A percentile compares a stretch with the other conserved stretches of the same genome.
Evolutionary conservation across 108 stramenopile genomes (phyloP).

Genomic region (Skeletonema tropicum): DNA sequence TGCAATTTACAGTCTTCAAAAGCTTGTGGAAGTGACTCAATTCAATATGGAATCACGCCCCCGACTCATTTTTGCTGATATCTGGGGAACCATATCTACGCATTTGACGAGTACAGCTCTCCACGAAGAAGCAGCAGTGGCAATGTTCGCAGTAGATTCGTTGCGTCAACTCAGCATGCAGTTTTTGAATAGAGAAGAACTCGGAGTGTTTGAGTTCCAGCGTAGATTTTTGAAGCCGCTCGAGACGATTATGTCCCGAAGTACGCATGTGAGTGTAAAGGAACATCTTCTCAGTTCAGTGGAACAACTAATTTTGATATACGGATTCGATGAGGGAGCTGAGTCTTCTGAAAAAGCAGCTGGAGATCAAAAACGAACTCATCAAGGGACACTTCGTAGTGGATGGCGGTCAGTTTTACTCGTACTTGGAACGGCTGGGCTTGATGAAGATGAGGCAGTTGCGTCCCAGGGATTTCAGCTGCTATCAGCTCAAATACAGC

Average conservation of each 20-base stretch:
- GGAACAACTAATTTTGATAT: conserved; percentile 85
- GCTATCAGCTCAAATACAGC: conserved; percentile 61
- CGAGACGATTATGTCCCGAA: conserved; percentile 85
- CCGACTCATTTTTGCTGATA: conserved; percentile 91
- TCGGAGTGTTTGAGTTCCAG: conserved; percentile 96
- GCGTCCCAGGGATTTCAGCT: conserved; percentile 77
- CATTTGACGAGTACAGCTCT: conserved; percentile 93
- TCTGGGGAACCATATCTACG: conserved; percentile 91
- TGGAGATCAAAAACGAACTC: conserved; percentile 14
- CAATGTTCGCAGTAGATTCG: conserved; percentile 98
- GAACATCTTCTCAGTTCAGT: conserved; percentile 95
- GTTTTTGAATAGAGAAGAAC: conserved; percentile 93
- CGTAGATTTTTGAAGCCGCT: conserved; percentile 93
- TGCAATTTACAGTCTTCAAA: conserved; percentile 95
- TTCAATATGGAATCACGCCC: conserved; percentile 96
- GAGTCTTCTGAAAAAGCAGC: conserved; percentile 2
- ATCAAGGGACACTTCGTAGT: conserved; percentile 73
- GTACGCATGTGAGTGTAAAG: conserved; percentile 72
- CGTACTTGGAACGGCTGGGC: conserved; percentile 87
- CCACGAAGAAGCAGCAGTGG: conserved; percentile 91
- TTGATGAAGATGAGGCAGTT: conserved; percentile 72
- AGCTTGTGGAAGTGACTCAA: conserved; percentile 98
- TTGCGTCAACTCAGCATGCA: conserved; percentile 96
- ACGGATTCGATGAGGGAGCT: conserved; percentile 52
- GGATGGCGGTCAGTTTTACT: conserved; percentile 95